These are phyloP conservation scores for Teunomyces lycoperdinae DNA, from an alignment of 805 yeast genomes.

Conservation along the genomic window DNA sequence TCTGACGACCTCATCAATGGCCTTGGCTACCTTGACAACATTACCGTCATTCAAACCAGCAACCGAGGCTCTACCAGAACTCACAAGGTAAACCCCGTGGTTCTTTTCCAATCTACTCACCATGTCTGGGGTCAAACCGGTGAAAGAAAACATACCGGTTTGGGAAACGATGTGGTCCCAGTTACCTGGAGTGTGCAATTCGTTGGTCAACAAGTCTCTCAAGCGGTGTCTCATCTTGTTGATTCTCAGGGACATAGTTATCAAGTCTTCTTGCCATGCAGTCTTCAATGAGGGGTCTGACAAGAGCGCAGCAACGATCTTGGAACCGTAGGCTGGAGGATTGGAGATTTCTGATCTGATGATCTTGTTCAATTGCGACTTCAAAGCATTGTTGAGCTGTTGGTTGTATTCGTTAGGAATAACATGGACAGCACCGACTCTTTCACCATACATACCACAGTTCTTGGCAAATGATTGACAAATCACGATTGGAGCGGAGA, in stretches of 20 bases:
- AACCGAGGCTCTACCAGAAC: slow-evolving; percentile 87
- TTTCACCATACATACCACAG: slow-evolving; percentile 96
- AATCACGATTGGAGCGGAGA: slow-evolving; percentile 56
- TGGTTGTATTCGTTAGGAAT: slow-evolving; percentile 38
- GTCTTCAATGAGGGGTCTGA: slow-evolving; percentile 59
- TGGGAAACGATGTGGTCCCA: slow-evolving; percentile 92
- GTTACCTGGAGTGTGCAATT: slow-evolving; percentile 74
- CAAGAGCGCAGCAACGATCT: slow-evolving; percentile 76
- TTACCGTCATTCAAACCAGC: slow-evolving; percentile 87
- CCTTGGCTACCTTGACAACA: slow-evolving; percentile 72
- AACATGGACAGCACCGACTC: slow-evolving; percentile 91
- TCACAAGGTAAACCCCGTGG: slow-evolving; percentile 78
- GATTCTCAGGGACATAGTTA: slow-evolving; percentile 86
- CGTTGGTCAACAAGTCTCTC: slow-evolving; percentile 51
- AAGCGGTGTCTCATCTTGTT: slow-evolving; percentile 70
- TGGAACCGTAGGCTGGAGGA: slow-evolving; percentile 96
- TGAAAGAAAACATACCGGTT: slow-evolving; percentile 96
- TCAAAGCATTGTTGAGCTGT: slow-evolving; percentile 52
- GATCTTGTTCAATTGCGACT: slow-evolving; percentile 71
- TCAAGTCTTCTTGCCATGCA: slow-evolving; percentile 83
- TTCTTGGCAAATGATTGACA: slow-evolving; percentile 97
- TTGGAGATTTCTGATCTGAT: slow-evolving; percentile 85
- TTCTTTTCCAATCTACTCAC: slow-evolving; percentile 70
- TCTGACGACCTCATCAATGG: slow-evolving; percentile 75
- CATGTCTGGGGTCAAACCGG: slow-evolving; percentile 78